Evolutionary conservation across 129 eudicot species (phyloP).

Genomic region (Logfia minima): DNA sequence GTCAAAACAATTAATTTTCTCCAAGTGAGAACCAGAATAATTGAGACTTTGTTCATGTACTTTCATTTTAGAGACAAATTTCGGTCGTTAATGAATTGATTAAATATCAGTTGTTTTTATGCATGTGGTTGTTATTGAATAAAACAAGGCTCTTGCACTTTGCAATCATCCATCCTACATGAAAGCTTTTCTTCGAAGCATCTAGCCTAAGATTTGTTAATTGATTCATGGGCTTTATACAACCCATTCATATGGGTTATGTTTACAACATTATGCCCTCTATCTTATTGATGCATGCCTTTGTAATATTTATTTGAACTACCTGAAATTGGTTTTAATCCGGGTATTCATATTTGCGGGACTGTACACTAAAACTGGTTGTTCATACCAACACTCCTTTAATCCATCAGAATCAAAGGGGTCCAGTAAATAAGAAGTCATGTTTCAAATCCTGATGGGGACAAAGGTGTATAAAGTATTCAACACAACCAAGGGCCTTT

Average conservation of each 20-base stretch:
- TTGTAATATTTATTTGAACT: background rate
- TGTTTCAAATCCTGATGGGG: no score
- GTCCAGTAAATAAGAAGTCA: background rate
- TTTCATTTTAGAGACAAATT: background rate
- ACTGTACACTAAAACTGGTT: no score
- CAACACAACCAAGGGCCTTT: background rate
- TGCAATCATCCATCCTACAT: background rate
- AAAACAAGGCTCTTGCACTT: background rate
- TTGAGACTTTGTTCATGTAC: background rate
- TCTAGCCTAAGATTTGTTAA: background rate
- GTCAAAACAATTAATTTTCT: conserved; percentile 7
- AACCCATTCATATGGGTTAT: background rate
- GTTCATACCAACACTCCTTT: no score
- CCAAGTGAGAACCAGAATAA: background rate
- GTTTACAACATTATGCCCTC: background rate
- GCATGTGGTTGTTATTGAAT: conserved; percentile 7
- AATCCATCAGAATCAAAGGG: background rate
- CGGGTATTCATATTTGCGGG: background rate
- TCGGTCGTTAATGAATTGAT: background rate
- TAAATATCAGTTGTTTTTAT: conserved; percentile 6
- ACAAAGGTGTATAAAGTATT: background rate
- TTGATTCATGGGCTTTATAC: background rate
- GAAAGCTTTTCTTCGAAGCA: background rate
- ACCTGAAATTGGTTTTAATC: background rate
- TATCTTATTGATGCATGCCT: background rate